Percentiles rank a stretch among this genome's conserved stretches.
Conservation (phyloP, 2,329 filamentous ascomycete genomes). For the Triangularia verruculosa region DNA sequence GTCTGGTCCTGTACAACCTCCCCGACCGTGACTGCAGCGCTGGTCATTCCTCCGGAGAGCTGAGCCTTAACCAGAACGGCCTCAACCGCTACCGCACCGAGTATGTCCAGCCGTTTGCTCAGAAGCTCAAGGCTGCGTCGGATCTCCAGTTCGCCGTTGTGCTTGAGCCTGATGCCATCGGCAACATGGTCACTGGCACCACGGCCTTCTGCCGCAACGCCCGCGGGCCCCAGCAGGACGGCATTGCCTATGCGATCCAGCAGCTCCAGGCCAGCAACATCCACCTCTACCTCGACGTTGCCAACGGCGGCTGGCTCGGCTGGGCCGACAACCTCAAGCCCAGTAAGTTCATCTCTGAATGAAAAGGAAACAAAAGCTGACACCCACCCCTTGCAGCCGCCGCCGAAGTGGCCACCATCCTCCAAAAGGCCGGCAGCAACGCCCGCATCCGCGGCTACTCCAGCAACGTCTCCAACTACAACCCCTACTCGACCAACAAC, state of each 20-base stretch:
- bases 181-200: slow-evolving; percentile 41
- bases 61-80: slow-evolving; percentile 35
- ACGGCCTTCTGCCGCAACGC: slow-evolving; percentile 38
- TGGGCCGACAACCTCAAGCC: slow-evolving; percentile 36
- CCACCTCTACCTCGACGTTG: slow-evolving; percentile 40
- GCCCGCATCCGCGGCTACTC: slow-evolving; percentile 39
- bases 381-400: slow-evolving; percentile 34
- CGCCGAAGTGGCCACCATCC: slow-evolving; percentile 38
- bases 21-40: slow-evolving; percentile 44
- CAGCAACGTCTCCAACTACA: slow-evolving; percentile 45
- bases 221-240: slow-evolving; percentile 38
- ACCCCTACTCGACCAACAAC: slow-evolving; percentile 37
- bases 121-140: slow-evolving; percentile 35
- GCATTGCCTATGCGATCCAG: slow-evolving; percentile 40
- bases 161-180: slow-evolving; percentile 43
- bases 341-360: slow-evolving; percentile 4
- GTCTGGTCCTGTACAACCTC: slow-evolving; percentile 44
- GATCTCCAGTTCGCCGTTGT: slow-evolving; percentile 42
- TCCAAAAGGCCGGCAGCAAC: slow-evolving; percentile 33
- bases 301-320: slow-evolving; percentile 43
- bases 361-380: too few relatives aligned
- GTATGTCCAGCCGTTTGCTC: slow-evolving; percentile 38
- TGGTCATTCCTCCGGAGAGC: slow-evolving; percentile 40
- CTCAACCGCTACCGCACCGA: slow-evolving; percentile 38
- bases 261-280: slow-evolving; percentile 38